Evolutionary conservation across 139 green algal genomes (phyloP).

Genomic region (Chlamydomonas schloesseri): DNA sequence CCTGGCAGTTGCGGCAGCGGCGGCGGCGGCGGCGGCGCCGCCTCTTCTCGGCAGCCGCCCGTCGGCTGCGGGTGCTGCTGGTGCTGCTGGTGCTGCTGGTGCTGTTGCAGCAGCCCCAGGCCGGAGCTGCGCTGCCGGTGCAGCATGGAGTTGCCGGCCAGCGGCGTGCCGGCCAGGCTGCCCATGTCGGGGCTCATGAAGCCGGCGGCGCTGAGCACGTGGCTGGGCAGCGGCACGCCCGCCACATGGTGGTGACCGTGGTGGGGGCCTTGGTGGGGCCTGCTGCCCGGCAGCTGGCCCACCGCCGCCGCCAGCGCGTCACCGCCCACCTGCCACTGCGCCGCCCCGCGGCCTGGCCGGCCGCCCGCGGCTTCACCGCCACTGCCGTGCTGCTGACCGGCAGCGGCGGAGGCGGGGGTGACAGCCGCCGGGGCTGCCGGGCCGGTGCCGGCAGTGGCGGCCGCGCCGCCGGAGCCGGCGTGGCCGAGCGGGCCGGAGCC

Average conservation of each 20-base stretch:
- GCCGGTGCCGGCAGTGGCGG: neutral
- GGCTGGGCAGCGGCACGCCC: neutral
- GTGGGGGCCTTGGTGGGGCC: too few species aligned
- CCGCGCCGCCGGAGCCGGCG: neutral
- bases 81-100: too few species aligned
- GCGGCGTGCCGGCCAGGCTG: slow-evolving; percentile 17
- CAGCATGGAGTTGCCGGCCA: neutral
- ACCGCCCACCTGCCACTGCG: neutral
- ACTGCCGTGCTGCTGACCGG: too few species aligned
- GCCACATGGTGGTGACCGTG: too few species aligned
- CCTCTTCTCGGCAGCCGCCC: neutral
- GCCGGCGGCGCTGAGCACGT: slow-evolving; percentile 11
- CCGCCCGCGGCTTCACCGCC: too few species aligned
- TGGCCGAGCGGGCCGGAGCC: neutral
- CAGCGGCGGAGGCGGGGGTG: too few species aligned
- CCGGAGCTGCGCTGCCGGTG: slow-evolving; percentile 21
- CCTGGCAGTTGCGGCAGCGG: neutral
- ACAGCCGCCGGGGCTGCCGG: too few species aligned
- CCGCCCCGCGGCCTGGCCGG: too few species aligned
- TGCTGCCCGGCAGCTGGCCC: too few species aligned
- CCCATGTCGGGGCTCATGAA: slow-evolving; percentile 26
- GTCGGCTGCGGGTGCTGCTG: too few species aligned
- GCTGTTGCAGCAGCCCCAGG: neutral
- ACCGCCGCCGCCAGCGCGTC: neutral
- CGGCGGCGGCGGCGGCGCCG: neutral